Conservation (phyloP, 1,284 basidiomycete species). For the Psilocybe mexicana region DNA sequence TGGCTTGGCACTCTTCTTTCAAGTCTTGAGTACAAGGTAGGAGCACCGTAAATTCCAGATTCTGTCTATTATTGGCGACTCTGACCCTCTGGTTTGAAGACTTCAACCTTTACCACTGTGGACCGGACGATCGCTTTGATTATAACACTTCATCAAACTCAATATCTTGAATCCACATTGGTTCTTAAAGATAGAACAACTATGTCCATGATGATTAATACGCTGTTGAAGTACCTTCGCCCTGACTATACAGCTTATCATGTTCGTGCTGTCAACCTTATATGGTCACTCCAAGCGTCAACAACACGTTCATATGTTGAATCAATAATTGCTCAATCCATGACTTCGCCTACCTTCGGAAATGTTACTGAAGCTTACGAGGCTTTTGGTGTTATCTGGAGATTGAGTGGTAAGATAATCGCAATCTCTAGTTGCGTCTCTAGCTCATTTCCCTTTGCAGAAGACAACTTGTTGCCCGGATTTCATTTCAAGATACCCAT, state of each 20-base stretch:
- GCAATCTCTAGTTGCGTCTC: background rate
- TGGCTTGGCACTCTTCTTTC: conserved; percentile 58
- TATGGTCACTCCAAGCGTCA: conserved; percentile 81
- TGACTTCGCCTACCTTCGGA: conserved; percentile 54
- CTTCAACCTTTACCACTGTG: conserved; percentile 64
- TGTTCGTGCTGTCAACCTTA: conserved; percentile 78
- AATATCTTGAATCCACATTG: conserved; percentile 52
- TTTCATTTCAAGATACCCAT: conserved; percentile 83
- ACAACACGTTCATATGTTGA: conserved; percentile 70
- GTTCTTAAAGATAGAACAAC: conserved; percentile 53
- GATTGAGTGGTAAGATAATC: conserved; percentile 68
- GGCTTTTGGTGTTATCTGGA: conserved; percentile 92
- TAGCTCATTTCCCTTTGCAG: conserved; percentile 39
- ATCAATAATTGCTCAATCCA: conserved; percentile 71
- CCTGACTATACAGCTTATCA: conserved; percentile 75
- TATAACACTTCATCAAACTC: conserved; percentile 54
- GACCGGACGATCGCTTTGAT: conserved; percentile 65
- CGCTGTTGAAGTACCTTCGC: conserved; percentile 79
- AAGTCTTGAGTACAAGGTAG: conserved; percentile 55
- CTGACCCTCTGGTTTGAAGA: conserved; percentile 34
- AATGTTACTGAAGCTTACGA: conserved; percentile 69
- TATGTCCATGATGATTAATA: conserved; percentile 58
- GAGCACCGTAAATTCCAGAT: conserved; percentile 15
- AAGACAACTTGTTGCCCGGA: conserved; percentile 81
- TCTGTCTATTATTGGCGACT: background rate